Conservation (phyloP, 306 rosid species). For the Prunus dulcis region DNA sequence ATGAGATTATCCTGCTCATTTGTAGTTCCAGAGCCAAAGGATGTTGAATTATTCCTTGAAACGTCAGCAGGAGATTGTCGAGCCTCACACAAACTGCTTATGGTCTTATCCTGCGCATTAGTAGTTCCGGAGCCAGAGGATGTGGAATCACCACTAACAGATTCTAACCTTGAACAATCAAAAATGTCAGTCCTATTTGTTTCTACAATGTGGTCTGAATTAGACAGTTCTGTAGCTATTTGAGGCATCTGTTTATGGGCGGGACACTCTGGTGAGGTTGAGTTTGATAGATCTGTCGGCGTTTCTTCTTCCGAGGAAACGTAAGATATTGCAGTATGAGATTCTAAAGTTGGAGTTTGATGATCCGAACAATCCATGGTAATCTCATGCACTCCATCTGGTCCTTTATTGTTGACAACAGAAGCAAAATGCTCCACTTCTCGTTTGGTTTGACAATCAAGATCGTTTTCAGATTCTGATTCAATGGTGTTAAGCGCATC, state of each 20-base stretch:
- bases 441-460: constrained; percentile 68
- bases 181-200: constrained; percentile 18
- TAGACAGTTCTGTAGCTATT: constrained; percentile 22
- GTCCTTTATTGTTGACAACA: constrained; percentile 27
- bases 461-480: constrained; percentile 79
- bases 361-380: constrained; percentile 31
- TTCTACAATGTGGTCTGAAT: constrained; percentile 30
- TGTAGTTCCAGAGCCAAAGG: constrained; percentile 28
- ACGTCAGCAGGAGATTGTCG: constrained; percentile 41
- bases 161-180: constrained; percentile 35
- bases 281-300: constrained; percentile 18
- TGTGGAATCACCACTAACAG: constrained; percentile 28
- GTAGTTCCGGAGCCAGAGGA: constrained; percentile 30
- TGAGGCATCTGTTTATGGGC: constrained; percentile 32
- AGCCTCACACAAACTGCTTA: constrained; percentile 31
- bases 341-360: constrained; percentile 39
- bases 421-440: constrained; percentile 43
- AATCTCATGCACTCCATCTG: constrained; percentile 36
- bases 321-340: constrained; percentile 30
- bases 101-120: constrained; percentile 28
- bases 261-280: constrained; percentile 21
- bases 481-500: constrained; percentile 94
- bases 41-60: constrained; percentile 34
- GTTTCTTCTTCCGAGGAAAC: constrained; percentile 36
- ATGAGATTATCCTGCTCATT: constrained; percentile 32